Base-by-base conservation (phyloP, 2,329 filamentous ascomycete species). In the Tolypocladium album region DNA sequence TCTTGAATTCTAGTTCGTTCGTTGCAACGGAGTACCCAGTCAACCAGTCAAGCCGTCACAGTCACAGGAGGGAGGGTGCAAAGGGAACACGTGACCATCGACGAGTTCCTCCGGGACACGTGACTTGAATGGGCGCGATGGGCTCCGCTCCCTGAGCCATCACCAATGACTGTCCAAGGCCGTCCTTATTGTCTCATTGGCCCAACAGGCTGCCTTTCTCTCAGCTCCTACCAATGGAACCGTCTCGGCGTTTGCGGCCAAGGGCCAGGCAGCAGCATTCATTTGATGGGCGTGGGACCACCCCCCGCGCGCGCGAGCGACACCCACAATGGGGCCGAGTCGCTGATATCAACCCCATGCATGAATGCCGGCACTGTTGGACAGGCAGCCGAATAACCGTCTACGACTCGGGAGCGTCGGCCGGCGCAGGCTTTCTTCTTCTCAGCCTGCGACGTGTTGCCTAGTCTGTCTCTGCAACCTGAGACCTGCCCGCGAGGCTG, bases 241-340 rank as follows among this genome's bases (percentile, higher is more conserved):
- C 45, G 15, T 9, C 34, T 22, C 24, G 24, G 27, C 43, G 45
- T 24, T 17, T 50, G 45, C 43, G n/a, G 43, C n/a, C n/a, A 11
- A 34, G 22, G 27, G 59, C 57, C 58, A 64, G 63, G 63, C 63
- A 64, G 61, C 63, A 64, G 61, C 61, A 63, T 64, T 64, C 58
- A 53, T 27, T 6, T 34, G 47, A 13, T 17, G 47, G 47, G 15
- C 24, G 47, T 9, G 47, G 3, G 7, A 15, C 8, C 27, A 31
- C 27, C 31, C 50, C 50, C 50, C 50, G 20, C 50, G 50, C 50
- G 15, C 31, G 31, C 50, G 15, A 31, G 31, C 50, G 50, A 22
- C 50, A n/a, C 31, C 50, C 50, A 53, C 50, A 53, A 53, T 53
- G 50, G 50, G 31, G 50, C 50, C 50, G 50, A 36, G 24, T 12